Percentiles rank a stretch among this genome's conserved stretches.
phyloP scores from a whole-genome alignment of 495 filamentous ascomycete genomes.

The Xylaria sp. region DNA sequence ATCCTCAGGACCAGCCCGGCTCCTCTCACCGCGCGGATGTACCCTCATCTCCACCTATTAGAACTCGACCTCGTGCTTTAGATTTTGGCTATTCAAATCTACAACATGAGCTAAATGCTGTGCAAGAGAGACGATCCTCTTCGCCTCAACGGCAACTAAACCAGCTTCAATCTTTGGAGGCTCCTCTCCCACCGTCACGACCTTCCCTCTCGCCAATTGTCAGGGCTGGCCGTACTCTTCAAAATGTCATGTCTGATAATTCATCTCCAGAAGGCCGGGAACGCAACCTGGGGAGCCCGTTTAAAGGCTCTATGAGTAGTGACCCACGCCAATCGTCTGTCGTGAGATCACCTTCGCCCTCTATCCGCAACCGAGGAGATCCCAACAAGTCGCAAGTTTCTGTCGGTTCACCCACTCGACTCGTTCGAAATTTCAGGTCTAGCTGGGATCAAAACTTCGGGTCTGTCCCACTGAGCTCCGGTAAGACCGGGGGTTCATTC shows the following conservation, averaged over 20 bases:
- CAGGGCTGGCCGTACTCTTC: constrained; percentile 57
- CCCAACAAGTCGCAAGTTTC: constrained; percentile 26
- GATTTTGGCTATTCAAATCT: constrained; percentile 37
- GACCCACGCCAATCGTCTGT: constrained; percentile 29
- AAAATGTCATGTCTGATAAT: constrained; percentile 59
- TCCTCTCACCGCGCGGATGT: constrained; percentile 29
- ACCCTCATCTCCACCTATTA: constrained; percentile 38
- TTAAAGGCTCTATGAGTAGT: constrained; percentile 51
- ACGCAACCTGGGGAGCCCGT: constrained; percentile 58
- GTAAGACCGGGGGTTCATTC: constrained; percentile 45
- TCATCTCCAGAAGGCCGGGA: constrained; percentile 55
- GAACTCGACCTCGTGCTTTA: constrained; percentile 38
- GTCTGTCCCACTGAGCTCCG: constrained; percentile 2
- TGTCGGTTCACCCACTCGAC: constrained; percentile 21
- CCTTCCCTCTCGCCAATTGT: constrained; percentile 60
- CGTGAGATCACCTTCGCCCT: constrained; percentile 34
- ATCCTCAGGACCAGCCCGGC: constrained; percentile 12
- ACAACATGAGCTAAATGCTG: constrained; percentile 37
- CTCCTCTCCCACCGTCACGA: constrained; percentile 36
- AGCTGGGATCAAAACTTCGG: constrained; percentile 22
- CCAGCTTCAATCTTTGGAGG: constrained; percentile 30
- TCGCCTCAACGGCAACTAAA: constrained; percentile 40
- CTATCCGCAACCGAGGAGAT: constrained; percentile 23
- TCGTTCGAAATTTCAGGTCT: constrained; percentile 23
- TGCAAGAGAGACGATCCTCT: constrained; percentile 40